Percentiles rank a stretch among this genome's conserved stretches.
phyloP scores from a whole-genome alignment of 148 eudicot genomes.

The Chenopodium suecicum region DNA sequence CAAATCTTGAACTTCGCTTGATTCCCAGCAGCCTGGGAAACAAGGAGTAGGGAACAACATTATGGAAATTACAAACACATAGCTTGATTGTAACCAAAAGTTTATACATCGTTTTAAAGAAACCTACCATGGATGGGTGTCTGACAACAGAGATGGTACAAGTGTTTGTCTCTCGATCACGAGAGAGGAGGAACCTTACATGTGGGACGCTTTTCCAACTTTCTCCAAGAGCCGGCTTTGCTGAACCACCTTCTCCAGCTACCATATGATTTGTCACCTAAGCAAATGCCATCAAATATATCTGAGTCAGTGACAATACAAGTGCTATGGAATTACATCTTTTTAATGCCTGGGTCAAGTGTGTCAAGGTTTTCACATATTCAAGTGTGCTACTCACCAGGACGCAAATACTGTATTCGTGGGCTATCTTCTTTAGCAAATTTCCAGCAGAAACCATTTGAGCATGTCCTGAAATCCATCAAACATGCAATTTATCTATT shows the following conservation, averaged over 20 bases:
- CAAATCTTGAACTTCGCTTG: conserved; percentile 25
- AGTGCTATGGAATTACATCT: neutral
- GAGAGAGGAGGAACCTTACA: conserved; percentile 69
- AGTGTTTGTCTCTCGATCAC: conserved; percentile 42
- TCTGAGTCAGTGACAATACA: neutral
- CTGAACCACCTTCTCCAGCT: conserved; percentile 71
- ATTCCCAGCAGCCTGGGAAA: conserved; percentile 20
- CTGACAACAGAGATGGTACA: conserved; percentile 51
- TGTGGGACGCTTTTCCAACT: conserved; percentile 91
- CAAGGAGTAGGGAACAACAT: neutral
- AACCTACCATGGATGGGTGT: conserved; percentile 66
- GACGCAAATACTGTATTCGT: conserved; percentile 60
- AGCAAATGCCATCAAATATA: conserved; percentile 3
- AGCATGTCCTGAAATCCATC: conserved; percentile 63
- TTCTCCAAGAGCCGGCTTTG: conserved; percentile 93
- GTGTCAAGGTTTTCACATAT: neutral
- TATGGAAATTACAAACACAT: neutral
- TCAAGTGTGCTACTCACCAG: conserved; percentile 48
- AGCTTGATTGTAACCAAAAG: no score
- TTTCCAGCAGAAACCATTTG: conserved; percentile 76
- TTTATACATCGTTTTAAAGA: neutral
- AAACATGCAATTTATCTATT: conserved; percentile 23
- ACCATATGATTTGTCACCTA: conserved; percentile 97
- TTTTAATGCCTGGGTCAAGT: neutral
- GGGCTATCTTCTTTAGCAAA: conserved; percentile 75